Evolutionary conservation across 305 asterid genomes (phyloP).

Genomic region (Solanum aculeatissimum): DNA sequence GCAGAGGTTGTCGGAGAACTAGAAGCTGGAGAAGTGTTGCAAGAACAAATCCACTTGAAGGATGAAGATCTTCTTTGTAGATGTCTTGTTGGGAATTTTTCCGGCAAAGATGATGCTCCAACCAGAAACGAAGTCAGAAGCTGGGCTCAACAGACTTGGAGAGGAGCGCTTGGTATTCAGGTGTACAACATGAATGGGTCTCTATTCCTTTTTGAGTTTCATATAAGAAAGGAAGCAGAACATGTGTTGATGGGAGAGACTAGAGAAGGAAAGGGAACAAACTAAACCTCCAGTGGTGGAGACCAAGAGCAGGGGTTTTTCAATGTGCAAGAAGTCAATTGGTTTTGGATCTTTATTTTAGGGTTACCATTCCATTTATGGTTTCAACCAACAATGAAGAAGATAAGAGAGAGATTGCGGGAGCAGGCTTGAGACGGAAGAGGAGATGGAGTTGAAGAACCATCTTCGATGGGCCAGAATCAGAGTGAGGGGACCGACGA

Average conservation of each 20-base stretch:
- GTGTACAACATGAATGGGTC: not conserved
- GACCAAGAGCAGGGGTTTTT: not conserved
- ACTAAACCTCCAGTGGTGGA: not conserved
- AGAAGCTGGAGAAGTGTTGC: not conserved
- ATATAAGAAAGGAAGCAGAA: not conserved
- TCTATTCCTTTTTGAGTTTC: not conserved
- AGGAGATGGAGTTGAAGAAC: not conserved
- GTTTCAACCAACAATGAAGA: not conserved
- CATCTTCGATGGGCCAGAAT: not conserved
- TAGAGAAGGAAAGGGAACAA: not conserved
- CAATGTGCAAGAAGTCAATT: not conserved
- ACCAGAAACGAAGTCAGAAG: not conserved
- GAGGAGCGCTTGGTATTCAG: not conserved
- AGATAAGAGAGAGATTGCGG: not conserved
- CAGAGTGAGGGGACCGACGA: not conserved
- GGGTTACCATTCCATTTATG: not conserved
- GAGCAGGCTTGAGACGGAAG: not conserved
- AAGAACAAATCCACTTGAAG: too few species aligned
- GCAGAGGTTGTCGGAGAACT: too few species aligned
- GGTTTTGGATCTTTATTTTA: not conserved
- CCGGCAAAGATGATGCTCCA: not conserved
- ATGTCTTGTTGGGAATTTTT: not conserved
- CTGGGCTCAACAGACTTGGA: not conserved
- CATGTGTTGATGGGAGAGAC: not conserved
- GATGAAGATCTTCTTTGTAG: not conserved